Conservation (phyloP, 2,329 filamentous ascomycete species). For the Pseudogymnoascus sp. region DNA sequence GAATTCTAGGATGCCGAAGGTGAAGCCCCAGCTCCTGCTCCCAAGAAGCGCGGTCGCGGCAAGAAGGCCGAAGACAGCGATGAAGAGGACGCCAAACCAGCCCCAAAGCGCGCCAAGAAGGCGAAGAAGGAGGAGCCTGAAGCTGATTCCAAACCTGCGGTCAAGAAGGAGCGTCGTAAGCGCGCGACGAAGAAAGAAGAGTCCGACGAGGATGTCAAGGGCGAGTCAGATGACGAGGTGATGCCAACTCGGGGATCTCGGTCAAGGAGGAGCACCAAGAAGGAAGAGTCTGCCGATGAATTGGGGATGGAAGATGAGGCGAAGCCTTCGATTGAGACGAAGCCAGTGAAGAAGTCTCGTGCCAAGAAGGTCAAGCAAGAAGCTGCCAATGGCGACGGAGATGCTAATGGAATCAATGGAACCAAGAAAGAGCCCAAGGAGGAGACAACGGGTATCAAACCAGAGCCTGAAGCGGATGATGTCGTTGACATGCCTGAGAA, state of each 20-base stretch:
- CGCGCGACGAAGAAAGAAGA: conserved; percentile 29
- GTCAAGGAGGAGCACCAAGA: conserved; percentile 31
- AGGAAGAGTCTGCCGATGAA: conserved; percentile 28
- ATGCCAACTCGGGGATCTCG: conserved; percentile 16
- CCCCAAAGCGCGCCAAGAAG: conserved; percentile 9
- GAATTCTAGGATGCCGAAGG: conserved; percentile 11
- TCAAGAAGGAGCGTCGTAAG: conserved; percentile 25
- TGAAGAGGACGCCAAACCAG: conserved; percentile 11
- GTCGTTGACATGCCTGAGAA: conserved; percentile 22
- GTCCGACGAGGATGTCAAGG: conserved; percentile 12
- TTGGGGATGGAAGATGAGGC: background rate
- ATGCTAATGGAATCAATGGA: background rate
- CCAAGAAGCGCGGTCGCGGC: conserved; percentile 34
- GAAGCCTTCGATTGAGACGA: background rate
- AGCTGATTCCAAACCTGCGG: background rate
- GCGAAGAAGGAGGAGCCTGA: conserved; percentile 9
- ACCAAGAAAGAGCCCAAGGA: background rate
- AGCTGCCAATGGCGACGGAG: background rate
- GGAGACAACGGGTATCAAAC: conserved; percentile 2
- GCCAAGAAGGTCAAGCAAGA: conserved; percentile 18
- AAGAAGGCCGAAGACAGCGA: conserved; percentile 19
- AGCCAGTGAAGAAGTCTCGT: conserved; percentile 23
- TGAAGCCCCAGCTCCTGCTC: conserved; percentile 15
- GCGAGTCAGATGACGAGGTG: conserved; percentile 11
- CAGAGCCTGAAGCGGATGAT: conserved; percentile 19